Percentiles rank a stretch among this genome's conserved stretches.
These are phyloP conservation scores for Leucocoprinus gongylophorus DNA, from an alignment of 1,284 basidiomycete species.

Conservation along the genomic window DNA sequence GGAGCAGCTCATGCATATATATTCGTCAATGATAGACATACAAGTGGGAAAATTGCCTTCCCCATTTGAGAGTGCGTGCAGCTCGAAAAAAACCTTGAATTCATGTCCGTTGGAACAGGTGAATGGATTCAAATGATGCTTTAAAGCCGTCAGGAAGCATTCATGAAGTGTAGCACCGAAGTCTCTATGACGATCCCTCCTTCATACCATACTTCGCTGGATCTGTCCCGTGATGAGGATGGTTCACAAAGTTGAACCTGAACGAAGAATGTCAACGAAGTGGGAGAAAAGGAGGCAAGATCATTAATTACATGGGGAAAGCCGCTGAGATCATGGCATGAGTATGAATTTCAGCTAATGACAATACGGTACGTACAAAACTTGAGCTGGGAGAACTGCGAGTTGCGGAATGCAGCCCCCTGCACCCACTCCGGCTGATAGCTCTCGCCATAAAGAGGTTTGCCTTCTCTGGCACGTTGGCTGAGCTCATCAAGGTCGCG, in stretches of 20 bases:
- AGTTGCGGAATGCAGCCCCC: conserved; percentile 84
- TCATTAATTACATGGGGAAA: conserved; percentile 57
- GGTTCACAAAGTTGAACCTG: conserved; percentile 92
- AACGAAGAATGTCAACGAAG: conserved; percentile 11
- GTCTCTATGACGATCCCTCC: conserved; percentile 23
- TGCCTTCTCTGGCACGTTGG: conserved; percentile 63
- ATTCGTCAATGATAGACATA: neutral
- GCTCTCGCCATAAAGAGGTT: conserved; percentile 81
- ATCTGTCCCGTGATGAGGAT: conserved; percentile 82
- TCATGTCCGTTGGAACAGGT: neutral
- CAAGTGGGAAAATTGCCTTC: neutral
- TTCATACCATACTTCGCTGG: conserved; percentile 68
- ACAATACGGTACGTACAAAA: conserved; percentile 56
- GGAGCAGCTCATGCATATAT: neutral
- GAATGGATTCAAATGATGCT: neutral
- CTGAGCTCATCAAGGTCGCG: conserved; percentile 73
- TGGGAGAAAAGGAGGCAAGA: neutral
- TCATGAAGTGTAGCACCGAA: conserved; percentile 4
- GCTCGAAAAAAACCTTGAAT: neutral
- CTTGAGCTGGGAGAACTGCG: conserved; percentile 88
- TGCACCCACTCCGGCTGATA: conserved; percentile 85
- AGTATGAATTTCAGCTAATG: conserved; percentile 10
- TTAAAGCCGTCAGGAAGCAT: neutral
- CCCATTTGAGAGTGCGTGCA: neutral
- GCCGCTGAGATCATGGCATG: conserved; percentile 34